These are phyloP conservation scores for Ostreobium quekettii DNA, from an alignment of 139 green algal genomes.

Conservation along the genomic window DNA sequence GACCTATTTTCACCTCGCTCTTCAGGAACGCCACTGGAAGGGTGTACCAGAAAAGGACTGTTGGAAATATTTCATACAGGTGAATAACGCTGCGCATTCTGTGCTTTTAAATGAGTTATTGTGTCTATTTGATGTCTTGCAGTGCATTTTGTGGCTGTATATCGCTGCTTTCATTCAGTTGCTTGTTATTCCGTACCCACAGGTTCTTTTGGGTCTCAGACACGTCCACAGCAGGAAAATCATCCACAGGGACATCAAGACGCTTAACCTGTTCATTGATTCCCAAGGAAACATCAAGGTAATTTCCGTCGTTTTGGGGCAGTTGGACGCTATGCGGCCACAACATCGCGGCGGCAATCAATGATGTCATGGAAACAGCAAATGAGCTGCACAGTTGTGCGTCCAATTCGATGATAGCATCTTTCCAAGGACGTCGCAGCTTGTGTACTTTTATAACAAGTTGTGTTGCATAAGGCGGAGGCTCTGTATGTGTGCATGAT, in stretches of 20 bases:
- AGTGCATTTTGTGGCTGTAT: background rate
- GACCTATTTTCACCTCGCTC: background rate
- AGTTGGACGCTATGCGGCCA: too few species aligned
- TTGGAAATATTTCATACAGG: slow-evolving; percentile 56
- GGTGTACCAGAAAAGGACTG: slow-evolving; percentile 41
- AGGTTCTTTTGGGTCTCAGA: slow-evolving; percentile 38
- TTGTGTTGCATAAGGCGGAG: too few species aligned
- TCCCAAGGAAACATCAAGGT: slow-evolving; percentile 44
- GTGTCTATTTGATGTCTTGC: background rate
- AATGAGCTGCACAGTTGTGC: too few species aligned
- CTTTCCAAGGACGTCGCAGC: too few species aligned
- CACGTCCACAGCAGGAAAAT: slow-evolving; percentile 48
- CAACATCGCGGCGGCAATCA: too few species aligned
- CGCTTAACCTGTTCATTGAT: slow-evolving; percentile 58
- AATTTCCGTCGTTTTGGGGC: too few species aligned
- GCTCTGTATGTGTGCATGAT: too few species aligned
- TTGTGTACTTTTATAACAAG: too few species aligned
- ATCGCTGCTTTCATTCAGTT: too few species aligned
- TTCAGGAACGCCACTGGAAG: slow-evolving; percentile 21
- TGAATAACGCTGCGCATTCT: slow-evolving; percentile 1
- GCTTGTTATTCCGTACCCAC: background rate
- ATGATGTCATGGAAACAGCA: too few species aligned
- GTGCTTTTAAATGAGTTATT: background rate
- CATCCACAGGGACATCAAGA: slow-evolving; percentile 66
- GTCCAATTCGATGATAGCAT: too few species aligned